Conservation (phyloP, 345 rosid species). For the Excoecaria agallocha region DNA sequence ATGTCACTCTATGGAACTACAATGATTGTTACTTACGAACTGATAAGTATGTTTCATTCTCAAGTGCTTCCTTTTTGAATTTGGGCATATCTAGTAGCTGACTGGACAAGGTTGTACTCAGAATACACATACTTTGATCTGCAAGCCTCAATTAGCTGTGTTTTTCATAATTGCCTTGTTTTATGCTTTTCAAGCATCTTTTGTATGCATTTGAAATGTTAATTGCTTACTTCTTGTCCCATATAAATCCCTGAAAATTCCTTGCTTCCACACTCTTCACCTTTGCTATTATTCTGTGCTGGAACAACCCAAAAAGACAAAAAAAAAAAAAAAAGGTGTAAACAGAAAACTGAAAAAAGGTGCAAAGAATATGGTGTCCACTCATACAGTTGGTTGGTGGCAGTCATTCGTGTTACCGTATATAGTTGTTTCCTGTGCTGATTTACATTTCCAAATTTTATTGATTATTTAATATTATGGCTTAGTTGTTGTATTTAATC, state of each 20-base stretch:
- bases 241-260: too few relatives aligned
- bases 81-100: not conserved
- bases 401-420: not conserved
- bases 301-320: too few relatives aligned
- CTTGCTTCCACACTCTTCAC: too few relatives aligned
- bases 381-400: not conserved
- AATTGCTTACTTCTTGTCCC: too few relatives aligned
- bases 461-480: too few relatives aligned
- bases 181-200: not conserved
- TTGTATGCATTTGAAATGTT: not conserved
- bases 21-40: constrained; percentile 65
- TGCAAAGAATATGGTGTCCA: too few relatives aligned
- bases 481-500: not conserved
- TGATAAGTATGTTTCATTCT: constrained; percentile 44
- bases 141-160: too few relatives aligned
- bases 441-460: too few relatives aligned
- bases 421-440: not conserved
- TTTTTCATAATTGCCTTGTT: not conserved
- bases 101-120: not conserved
- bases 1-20: constrained; percentile 67
- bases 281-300: too few relatives aligned
- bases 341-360: too few relatives aligned
- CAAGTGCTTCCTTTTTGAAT: not conserved
- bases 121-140: too few relatives aligned
- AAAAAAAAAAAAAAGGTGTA: too few relatives aligned